phyloP scores from a whole-genome alignment of 345 rosid species.

The Corchorus olitorius region DNA sequence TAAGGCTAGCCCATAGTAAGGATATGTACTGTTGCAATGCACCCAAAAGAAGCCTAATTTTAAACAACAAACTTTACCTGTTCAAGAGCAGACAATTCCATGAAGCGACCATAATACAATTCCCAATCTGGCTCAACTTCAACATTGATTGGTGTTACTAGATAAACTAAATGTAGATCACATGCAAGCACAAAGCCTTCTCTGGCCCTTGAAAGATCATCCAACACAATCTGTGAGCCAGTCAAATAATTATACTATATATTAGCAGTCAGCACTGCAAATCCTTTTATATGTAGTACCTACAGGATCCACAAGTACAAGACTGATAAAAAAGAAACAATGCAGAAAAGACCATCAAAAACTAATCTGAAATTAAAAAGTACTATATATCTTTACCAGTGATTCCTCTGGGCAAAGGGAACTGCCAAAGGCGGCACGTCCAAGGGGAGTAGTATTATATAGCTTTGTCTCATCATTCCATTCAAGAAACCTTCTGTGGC shows the following conservation, averaged over 20 bases:
- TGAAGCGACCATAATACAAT: conserved; percentile 79
- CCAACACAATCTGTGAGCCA: conserved; percentile 76
- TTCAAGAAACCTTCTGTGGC: conserved; percentile 85
- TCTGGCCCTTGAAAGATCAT: conserved; percentile 94
- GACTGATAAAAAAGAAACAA: neutral
- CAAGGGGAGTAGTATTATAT: conserved; percentile 86
- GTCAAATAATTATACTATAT: conserved; percentile 11
- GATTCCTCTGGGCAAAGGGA: conserved; percentile 99
- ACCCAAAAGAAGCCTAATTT: conserved; percentile 9
- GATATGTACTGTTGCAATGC: neutral
- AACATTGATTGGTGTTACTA: conserved; percentile 90
- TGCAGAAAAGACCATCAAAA: conserved; percentile 2
- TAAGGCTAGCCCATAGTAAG: neutral
- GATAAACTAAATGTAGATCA: conserved; percentile 92
- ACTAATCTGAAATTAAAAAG: neutral
- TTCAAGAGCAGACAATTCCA: conserved; percentile 83
- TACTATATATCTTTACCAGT: conserved; percentile 52
- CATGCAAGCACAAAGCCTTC: conserved; percentile 97
- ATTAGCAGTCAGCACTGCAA: conserved; percentile 13
- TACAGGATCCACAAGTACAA: neutral
- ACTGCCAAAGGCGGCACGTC: conserved; percentile 98
- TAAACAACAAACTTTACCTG: conserved; percentile 56
- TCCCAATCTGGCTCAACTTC: conserved; percentile 98
- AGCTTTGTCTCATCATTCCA: conserved; percentile 95
- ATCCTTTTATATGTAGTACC: neutral